Percentiles rank a stretch among this genome's conserved stretches.
phyloP scores from a whole-genome alignment of 2,329 filamentous ascomycete species.

The Penicillium sp. region DNA sequence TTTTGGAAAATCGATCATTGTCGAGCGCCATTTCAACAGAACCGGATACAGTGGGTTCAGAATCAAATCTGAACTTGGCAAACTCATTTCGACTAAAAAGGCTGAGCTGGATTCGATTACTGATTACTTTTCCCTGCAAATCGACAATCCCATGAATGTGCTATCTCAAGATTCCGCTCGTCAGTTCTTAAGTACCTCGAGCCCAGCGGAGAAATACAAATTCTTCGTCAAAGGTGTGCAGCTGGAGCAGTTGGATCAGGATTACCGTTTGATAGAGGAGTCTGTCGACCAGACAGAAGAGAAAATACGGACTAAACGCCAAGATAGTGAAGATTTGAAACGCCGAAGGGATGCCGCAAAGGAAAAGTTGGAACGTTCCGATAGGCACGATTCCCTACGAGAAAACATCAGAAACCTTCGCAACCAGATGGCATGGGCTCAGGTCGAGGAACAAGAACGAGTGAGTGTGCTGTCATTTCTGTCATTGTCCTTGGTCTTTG shows the following conservation, averaged over 20 bases:
- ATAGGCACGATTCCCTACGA: slow-evolving; percentile 66
- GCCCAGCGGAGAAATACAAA: slow-evolving; percentile 83
- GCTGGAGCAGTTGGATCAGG: slow-evolving; percentile 84
- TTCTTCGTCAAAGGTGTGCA: slow-evolving; percentile 96
- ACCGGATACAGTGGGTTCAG: slow-evolving; percentile 79
- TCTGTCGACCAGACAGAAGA: slow-evolving; percentile 70
- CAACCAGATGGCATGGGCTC: slow-evolving; percentile 79
- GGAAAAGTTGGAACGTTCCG: slow-evolving; percentile 63
- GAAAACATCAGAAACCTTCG: slow-evolving; percentile 59
- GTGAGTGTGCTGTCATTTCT: slow-evolving; percentile 22
- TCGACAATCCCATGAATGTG: slow-evolving; percentile 95
- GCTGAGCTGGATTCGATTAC: slow-evolving; percentile 87
- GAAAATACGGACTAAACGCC: slow-evolving; percentile 61
- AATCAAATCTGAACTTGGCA: slow-evolving; percentile 71
- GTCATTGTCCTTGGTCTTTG: not conserved
- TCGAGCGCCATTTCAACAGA: slow-evolving; percentile 86
- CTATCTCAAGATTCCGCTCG: slow-evolving; percentile 93
- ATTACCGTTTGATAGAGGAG: slow-evolving; percentile 82
- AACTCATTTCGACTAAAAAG: slow-evolving; percentile 77
- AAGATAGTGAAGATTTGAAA: slow-evolving; percentile 64
- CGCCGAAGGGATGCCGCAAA: slow-evolving; percentile 61
- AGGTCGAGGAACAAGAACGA: slow-evolving; percentile 75
- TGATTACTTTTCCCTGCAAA: slow-evolving; percentile 89
- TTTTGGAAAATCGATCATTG: slow-evolving; percentile 80
- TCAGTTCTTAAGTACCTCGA: slow-evolving; percentile 85